Evolutionary conservation across 2,329 filamentous ascomycete species (phyloP).

Genomic region (Colletotrichum graminicola): DNA sequence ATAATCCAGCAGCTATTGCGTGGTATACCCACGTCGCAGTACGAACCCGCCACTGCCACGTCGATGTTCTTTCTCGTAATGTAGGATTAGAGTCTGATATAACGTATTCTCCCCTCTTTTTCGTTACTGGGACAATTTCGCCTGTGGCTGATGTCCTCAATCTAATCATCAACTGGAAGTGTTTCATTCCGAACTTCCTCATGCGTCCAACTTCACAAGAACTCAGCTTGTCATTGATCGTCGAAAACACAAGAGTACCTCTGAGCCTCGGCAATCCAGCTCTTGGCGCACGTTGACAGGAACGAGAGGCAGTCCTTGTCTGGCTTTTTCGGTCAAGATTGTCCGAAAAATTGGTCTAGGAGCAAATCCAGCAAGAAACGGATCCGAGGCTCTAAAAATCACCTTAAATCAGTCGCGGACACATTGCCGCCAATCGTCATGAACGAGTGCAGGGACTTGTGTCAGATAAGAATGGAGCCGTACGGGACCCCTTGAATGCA

Average conservation of each 20-base stretch:
- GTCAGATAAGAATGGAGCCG: slow-evolving; percentile 23
- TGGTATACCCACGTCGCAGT: no score
- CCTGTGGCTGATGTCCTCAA: no score
- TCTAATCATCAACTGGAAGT: no score
- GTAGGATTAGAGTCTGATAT: no score
- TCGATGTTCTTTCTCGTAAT: no score
- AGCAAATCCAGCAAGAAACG: slow-evolving; percentile 8
- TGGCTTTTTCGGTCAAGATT: background rate
- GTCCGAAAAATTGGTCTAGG: background rate
- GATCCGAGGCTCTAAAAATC: slow-evolving; percentile 21
- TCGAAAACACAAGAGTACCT: background rate
- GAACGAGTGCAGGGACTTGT: slow-evolving; percentile 13
- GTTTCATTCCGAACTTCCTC: background rate
- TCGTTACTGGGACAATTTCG: no score
- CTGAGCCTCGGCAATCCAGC: background rate
- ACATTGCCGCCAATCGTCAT: slow-evolving; percentile 22
- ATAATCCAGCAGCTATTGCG: no score
- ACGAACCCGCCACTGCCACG: no score
- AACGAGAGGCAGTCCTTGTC: background rate
- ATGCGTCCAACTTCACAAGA: background rate
- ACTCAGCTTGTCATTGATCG: background rate
- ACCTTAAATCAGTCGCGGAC: slow-evolving; percentile 10
- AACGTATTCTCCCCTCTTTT: no score
- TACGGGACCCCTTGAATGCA: slow-evolving; percentile 17
- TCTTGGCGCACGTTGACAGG: background rate